Conservation (phyloP, 148 eudicot genomes). For the Chenopodium album region DNA sequence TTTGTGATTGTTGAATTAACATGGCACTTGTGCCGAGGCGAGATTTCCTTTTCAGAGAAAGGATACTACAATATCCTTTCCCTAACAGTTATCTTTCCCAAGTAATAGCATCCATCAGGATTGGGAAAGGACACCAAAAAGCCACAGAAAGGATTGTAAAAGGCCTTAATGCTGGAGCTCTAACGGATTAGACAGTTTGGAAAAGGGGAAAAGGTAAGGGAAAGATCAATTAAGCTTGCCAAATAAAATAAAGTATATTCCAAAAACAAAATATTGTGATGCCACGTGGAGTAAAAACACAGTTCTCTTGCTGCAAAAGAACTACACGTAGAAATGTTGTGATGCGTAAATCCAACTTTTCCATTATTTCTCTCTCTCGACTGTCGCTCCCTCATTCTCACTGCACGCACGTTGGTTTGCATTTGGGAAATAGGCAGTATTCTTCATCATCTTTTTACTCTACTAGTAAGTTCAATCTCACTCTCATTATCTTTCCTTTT, state of each 20-base stretch:
- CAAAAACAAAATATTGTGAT: background rate
- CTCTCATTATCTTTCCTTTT: background rate
- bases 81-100: too few species aligned
- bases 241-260: background rate
- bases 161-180: too few species aligned
- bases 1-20: too few species aligned
- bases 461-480: background rate
- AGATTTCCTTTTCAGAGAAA: too few species aligned
- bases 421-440: background rate
- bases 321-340: background rate
- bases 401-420: background rate
- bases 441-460: background rate
- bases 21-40: too few species aligned
- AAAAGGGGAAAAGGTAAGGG: too few species aligned
- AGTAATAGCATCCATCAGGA: too few species aligned
- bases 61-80: too few species aligned
- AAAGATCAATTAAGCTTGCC: too few species aligned
- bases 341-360: background rate
- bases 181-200: too few species aligned
- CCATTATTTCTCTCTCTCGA: background rate
- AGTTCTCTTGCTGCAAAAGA: background rate
- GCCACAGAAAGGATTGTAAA: too few species aligned
- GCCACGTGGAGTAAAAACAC: slow-evolving; percentile 15
- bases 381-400: background rate
- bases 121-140: too few species aligned